Evolutionary conservation across 2,329 filamentous ascomycete species (phyloP).

Genomic region (Fusarium subglutinans): DNA sequence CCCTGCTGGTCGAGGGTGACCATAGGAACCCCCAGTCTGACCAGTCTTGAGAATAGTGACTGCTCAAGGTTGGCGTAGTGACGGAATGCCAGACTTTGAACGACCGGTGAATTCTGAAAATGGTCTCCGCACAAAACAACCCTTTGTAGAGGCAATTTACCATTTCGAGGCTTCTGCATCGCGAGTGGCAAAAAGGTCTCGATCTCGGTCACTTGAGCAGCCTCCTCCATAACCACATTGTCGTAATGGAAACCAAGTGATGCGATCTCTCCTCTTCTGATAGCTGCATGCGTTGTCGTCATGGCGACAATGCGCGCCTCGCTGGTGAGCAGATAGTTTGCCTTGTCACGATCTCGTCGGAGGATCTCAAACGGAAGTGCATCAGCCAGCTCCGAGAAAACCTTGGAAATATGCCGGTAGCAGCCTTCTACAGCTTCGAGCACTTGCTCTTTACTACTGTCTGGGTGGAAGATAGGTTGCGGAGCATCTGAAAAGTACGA

Average conservation of each 20-base stretch:
- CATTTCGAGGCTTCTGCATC: slow-evolving; percentile 82
- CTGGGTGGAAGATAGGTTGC: slow-evolving; percentile 80
- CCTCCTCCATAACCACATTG: slow-evolving; percentile 98
- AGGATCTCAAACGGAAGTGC: slow-evolving; percentile 96
- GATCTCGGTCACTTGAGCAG: slow-evolving; percentile 96
- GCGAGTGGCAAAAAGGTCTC: slow-evolving; percentile 96
- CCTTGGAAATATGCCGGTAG: slow-evolving; percentile 85
- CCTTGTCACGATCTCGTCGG: slow-evolving; percentile 87
- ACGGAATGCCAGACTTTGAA: slow-evolving; percentile 92
- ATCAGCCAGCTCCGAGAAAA: slow-evolving; percentile 92
- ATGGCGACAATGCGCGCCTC: slow-evolving; percentile 98
- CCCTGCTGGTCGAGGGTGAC: slow-evolving; percentile 94
- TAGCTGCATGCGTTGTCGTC: slow-evolving; percentile 98
- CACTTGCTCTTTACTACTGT: slow-evolving; percentile 70
- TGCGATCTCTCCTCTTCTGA: slow-evolving; percentile 90
- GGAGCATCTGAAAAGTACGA: slow-evolving; percentile 87
- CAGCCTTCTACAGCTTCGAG: slow-evolving; percentile 85
- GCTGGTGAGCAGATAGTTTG: slow-evolving; percentile 93
- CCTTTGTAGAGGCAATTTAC: slow-evolving; percentile 80
- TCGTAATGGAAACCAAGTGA: slow-evolving; percentile 95
- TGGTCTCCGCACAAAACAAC: slow-evolving; percentile 96
- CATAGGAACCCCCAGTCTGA: slow-evolving; percentile 90
- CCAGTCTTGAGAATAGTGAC: slow-evolving; percentile 89
- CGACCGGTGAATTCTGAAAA: slow-evolving; percentile 93
- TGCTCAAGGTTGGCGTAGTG: slow-evolving; percentile 97